A percentile compares a stretch with the other conserved stretches of the same genome.
These are phyloP conservation scores for Boletus rex-veris DNA, from an alignment of 768 basidiomycete species.

Conservation along the genomic window DNA sequence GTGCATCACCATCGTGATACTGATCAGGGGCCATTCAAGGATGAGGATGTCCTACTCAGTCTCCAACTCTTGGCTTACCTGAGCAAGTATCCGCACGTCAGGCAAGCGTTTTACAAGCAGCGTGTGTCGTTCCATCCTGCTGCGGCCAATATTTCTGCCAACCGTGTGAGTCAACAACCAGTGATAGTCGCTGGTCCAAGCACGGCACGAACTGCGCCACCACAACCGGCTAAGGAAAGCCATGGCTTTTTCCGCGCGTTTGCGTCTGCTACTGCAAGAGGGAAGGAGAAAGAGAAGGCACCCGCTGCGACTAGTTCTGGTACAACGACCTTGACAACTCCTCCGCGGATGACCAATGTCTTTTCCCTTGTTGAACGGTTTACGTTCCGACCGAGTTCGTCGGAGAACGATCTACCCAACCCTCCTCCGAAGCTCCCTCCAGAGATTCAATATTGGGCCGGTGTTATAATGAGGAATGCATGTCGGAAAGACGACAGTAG, in stretches of 20 bases:
- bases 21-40: conserved; percentile 72
- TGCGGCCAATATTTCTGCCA: conserved; percentile 41
- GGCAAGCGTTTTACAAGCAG: conserved; percentile 92
- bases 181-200: conserved; percentile 23
- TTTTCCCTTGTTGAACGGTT: conserved; percentile 96
- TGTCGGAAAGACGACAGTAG: conserved; percentile 93
- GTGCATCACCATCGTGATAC: conserved; percentile 38
- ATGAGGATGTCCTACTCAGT: conserved; percentile 89
- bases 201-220: conserved; percentile 11
- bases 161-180: conserved; percentile 25
- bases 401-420: conserved; percentile 67
- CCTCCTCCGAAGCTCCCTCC: conserved; percentile 70
- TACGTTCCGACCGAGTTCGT: conserved; percentile 88
- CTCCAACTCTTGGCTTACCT: conserved; percentile 94
- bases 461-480: conserved; percentile 99
- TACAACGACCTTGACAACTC: background rate
- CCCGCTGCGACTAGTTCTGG: conserved; percentile 19
- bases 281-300: conserved; percentile 47
- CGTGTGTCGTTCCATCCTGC: conserved; percentile 81
- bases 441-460: conserved; percentile 99
- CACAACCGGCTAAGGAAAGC: conserved; percentile 31
- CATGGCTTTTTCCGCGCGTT: conserved; percentile 47
- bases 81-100: conserved; percentile 96
- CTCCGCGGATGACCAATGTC: conserved; percentile 73
- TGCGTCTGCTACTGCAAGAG: conserved; percentile 39